A percentile compares a stretch with the other conserved stretches of the same genome.
These are phyloP conservation scores for Plectosphaerella cucumerina DNA, from an alignment of 2,329 filamentous ascomycete species.

Conservation along the genomic window DNA sequence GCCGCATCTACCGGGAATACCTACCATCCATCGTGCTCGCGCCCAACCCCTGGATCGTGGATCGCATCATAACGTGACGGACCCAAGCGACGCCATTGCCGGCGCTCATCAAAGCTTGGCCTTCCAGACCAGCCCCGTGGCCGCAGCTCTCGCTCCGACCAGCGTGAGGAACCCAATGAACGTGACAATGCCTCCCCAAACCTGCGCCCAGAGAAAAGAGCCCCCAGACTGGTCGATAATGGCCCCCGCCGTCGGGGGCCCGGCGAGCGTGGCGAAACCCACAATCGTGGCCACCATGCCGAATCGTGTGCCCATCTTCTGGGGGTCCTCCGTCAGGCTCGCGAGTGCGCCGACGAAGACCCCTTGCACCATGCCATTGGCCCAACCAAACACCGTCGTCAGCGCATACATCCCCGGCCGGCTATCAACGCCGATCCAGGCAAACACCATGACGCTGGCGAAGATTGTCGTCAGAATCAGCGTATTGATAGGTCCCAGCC, in stretches of 20 bases:
- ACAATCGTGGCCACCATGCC: constrained; percentile 40
- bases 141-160: constrained; percentile 25
- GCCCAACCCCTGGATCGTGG: too few species aligned
- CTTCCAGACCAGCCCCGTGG: constrained; percentile 29
- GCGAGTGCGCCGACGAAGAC: constrained; percentile 36
- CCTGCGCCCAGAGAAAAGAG: constrained; percentile 36
- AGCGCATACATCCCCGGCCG: constrained; percentile 37
- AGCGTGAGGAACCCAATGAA: constrained; percentile 26
- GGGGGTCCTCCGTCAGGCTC: constrained; percentile 35
- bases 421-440: constrained; percentile 49
- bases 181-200: constrained; percentile 41
- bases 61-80: too few species aligned
- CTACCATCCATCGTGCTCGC: constrained; percentile 1
- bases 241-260: constrained; percentile 38
- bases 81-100: too few species aligned
- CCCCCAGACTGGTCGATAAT: constrained; percentile 38
- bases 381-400: constrained; percentile 38
- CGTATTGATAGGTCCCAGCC: constrained; percentile 50
- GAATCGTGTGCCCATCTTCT: constrained; percentile 40
- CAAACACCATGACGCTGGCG: constrained; percentile 44
- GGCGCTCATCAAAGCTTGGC: constrained; percentile 27
- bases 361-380: constrained; percentile 36
- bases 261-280: constrained; percentile 37
- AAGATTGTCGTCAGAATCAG: constrained; percentile 43
- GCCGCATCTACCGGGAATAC: too few species aligned